Conservation (phyloP, 1,284 basidiomycete genomes). For the Sutorius eximius region DNA sequence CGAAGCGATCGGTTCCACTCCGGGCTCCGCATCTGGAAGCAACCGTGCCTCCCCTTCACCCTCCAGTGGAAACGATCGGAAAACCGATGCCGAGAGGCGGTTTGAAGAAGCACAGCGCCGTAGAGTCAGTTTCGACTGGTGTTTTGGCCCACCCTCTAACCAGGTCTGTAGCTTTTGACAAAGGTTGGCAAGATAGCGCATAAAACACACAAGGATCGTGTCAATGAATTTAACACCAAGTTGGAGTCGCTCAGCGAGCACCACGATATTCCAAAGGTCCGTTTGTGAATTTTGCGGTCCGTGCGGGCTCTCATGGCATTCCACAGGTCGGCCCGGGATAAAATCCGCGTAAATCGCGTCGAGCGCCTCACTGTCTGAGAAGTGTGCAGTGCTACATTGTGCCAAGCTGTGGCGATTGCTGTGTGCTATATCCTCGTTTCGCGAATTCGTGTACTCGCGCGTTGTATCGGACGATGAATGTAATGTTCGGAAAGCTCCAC, state of each 20-base stretch:
- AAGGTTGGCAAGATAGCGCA: constrained; percentile 79
- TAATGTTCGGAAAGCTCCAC: constrained; percentile 25
- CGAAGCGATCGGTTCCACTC: constrained; percentile 43
- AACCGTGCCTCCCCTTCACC: constrained; percentile 57
- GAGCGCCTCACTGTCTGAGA: constrained; percentile 10
- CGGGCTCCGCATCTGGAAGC: constrained; percentile 54
- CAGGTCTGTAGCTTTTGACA: constrained; percentile 62
- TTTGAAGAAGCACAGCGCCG: constrained; percentile 86
- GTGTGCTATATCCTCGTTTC: constrained; percentile 14
- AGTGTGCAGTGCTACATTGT: constrained; percentile 11
- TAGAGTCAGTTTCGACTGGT: constrained; percentile 57
- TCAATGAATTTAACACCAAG: constrained; percentile 88
- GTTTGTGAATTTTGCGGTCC: constrained; percentile 26
- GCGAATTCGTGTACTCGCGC: constrained; percentile 27
- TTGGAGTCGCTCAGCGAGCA: constrained; percentile 89
- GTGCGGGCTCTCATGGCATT: constrained; percentile 30
- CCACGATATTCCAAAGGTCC: constrained; percentile 90
- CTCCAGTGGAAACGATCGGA: constrained; percentile 48
- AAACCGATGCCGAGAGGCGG: constrained; percentile 88
- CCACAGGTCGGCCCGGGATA: constrained; percentile 75
- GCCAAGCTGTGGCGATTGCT: constrained; percentile 17
- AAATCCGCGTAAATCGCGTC: constrained; percentile 37
- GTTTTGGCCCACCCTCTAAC: constrained; percentile 4
- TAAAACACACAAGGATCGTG: constrained; percentile 94
- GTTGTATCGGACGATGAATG: constrained; percentile 18